Evolutionary conservation across 73 alveolate species (phyloP).

Genomic region (Diophrys sp.): DNA sequence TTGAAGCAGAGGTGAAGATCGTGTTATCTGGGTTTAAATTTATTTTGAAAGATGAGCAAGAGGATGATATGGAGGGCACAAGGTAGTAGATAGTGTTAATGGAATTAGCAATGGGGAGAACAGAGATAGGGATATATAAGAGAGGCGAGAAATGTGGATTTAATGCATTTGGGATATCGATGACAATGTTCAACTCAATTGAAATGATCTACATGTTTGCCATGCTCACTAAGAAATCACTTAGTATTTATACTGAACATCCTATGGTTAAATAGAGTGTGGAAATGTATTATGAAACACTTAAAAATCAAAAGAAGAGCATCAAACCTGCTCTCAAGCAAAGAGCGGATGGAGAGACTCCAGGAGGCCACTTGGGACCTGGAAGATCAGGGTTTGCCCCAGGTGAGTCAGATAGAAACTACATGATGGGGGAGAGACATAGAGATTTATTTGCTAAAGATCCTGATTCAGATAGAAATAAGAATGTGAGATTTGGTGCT

Average conservation of each 20-base stretch:
- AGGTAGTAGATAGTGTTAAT: not conserved
- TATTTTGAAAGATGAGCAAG: not conserved
- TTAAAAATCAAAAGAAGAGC: not conserved
- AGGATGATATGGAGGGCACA: not conserved
- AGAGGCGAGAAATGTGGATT: not conserved
- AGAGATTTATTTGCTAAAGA: not conserved
- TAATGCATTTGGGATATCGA: not conserved
- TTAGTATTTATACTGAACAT: not conserved
- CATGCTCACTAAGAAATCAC: not conserved
- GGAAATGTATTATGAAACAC: not conserved
- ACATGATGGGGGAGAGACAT: not conserved
- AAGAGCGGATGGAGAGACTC: too few species aligned
- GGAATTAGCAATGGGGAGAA: not conserved
- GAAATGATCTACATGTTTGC: not conserved
- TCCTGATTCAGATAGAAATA: not conserved
- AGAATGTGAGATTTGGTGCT: not conserved
- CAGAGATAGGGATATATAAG: not conserved
- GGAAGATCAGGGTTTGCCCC: too few species aligned
- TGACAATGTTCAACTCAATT: not conserved
- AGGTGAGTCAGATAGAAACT: not conserved
- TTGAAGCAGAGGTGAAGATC: not conserved
- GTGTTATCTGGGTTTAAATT: not conserved
- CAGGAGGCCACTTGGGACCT: too few species aligned
- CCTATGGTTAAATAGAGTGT: not conserved
- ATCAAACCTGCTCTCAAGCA: not conserved